Evolutionary conservation across 495 filamentous ascomycete species (phyloP), one percentile per base, ranked within the genome.

Genomic region (Aspergillus hancockii): DNA sequence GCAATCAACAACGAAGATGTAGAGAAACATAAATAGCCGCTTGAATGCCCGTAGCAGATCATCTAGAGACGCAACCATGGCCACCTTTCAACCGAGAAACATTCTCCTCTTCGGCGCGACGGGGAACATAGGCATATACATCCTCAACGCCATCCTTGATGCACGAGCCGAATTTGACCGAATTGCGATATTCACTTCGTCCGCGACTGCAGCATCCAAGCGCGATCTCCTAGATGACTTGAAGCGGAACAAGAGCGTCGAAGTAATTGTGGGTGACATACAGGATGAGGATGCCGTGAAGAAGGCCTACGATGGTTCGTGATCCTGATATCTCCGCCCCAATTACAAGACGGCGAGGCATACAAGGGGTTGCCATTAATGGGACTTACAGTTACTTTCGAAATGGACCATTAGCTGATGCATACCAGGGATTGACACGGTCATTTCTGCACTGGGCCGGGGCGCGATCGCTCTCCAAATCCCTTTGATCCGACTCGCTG

Each of bases 71-170:
- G 7, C 25, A 28, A 47, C 1, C 25, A 54, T 53, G 50, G 32
- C 50, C 21, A 16, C 31, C 32, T 36, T 54, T 31, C 7, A 41
- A 16, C 52, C 52, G 10, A 40, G 19, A 23, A 83, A 83, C 41
- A 73, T 91, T 50, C 81, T 91, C 38, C 74, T 90, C 54, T 82
- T 91, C 67, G 88, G 88, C 18, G 88, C 86, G 18, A 90, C 88
- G 6, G 88, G 88, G 51, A 69, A 71, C 38, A 90, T 91, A 55
- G 88, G 88, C 60, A 67, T 75, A 19, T 83, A 84, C 73, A 90
- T 91, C 67, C 79, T 81, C 8, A 62, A 79, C 22, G 79, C 83
- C 25, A 77, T 91, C 41, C 61, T 90, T 51, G 70, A 72, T 34
- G 75, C 81, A 18, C 81, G 83, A 41, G 69, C 74, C 4, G 59